phyloP scores from a whole-genome alignment of 352 stramenopile genomes.

The Globisporangium spinosum region DNA sequence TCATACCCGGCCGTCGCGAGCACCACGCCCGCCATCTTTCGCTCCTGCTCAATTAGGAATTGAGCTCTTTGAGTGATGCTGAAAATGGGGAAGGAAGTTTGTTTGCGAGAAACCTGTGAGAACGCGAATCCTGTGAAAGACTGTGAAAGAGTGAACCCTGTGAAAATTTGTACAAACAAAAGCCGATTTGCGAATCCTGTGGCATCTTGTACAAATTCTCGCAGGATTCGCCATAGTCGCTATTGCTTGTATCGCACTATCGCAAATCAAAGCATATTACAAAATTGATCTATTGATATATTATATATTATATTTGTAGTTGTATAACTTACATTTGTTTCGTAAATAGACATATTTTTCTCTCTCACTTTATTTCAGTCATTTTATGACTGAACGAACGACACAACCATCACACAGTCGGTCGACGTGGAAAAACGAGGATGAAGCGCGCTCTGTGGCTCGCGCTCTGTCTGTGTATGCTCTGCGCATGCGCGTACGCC shows the following conservation, averaged over 20 bases:
- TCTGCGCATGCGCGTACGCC: conserved; percentile 16
- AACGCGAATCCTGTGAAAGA: too few species aligned
- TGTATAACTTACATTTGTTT: neutral
- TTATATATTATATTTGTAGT: neutral
- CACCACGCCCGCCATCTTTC: conserved; percentile 90
- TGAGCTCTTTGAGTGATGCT: neutral
- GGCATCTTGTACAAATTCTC: too few species aligned
- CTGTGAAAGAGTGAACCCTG: too few species aligned
- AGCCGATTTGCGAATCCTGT: too few species aligned
- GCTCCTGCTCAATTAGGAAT: neutral
- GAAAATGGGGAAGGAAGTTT: neutral
- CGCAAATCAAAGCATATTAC: too few species aligned
- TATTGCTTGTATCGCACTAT: too few species aligned
- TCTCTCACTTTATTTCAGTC: too few species aligned
- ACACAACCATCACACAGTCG: neutral
- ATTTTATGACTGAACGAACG: neutral
- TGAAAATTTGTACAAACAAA: too few species aligned
- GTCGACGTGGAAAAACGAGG: neutral
- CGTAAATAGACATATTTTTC: neutral
- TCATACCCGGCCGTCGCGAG: conserved; percentile 96
- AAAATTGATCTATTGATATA: neutral
- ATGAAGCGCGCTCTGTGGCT: conserved; percentile 13
- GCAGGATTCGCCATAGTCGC: too few species aligned
- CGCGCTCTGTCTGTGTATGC: conserved; percentile 15
- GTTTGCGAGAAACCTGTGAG: too few species aligned